A percentile compares a stretch with the other conserved stretches of the same genome.
Conservation (phyloP, 2,329 filamentous ascomycete genomes). For the Paracorniculantispora psalliotae region DNA sequence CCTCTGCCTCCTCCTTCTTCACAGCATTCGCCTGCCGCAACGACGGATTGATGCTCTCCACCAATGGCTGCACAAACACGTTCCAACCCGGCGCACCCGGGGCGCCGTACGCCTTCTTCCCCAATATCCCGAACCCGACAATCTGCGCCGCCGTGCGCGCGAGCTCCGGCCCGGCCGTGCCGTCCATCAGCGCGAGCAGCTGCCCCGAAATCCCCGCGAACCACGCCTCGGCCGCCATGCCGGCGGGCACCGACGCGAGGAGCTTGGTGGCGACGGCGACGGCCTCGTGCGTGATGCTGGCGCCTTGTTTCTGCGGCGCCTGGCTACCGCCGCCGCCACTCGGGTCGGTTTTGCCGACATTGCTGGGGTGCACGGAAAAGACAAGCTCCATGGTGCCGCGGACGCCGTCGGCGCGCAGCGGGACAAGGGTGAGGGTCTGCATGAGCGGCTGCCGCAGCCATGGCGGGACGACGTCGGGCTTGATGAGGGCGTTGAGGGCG, state of each 20-base stretch:
- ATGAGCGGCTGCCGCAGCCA: constrained; percentile 58
- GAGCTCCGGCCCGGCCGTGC: constrained; percentile 32
- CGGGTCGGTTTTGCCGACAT: constrained; percentile 35
- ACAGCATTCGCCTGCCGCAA: constrained; percentile 16
- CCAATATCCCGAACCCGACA: constrained; percentile 57
- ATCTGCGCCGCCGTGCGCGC: constrained; percentile 33
- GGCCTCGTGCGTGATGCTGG: constrained; percentile 64
- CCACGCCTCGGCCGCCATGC: constrained; percentile 52
- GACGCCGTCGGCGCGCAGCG: constrained; percentile 58
- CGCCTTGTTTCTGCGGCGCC: constrained; percentile 49
- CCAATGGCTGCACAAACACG: constrained; percentile 54
- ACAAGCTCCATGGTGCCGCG: constrained; percentile 66
- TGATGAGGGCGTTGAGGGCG: constrained; percentile 58
- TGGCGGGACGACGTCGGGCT: constrained; percentile 52
- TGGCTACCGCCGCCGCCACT: constrained; percentile 43
- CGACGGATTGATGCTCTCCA: constrained; percentile 46
- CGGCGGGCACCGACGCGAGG: constrained; percentile 54
- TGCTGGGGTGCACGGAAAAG: constrained; percentile 61
- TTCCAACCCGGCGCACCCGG: constrained; percentile 60
- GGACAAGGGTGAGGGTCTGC: constrained; percentile 53
- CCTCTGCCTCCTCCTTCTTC: constrained; percentile 21
- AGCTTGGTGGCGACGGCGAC: constrained; percentile 58
- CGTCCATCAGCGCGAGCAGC: constrained; percentile 57
- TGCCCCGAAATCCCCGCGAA: constrained; percentile 57
- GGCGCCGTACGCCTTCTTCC: constrained; percentile 57